These are phyloP conservation scores for Panicum miliaceum DNA, from an alignment of 176 grass and related monocot species.

Conservation along the genomic window DNA sequence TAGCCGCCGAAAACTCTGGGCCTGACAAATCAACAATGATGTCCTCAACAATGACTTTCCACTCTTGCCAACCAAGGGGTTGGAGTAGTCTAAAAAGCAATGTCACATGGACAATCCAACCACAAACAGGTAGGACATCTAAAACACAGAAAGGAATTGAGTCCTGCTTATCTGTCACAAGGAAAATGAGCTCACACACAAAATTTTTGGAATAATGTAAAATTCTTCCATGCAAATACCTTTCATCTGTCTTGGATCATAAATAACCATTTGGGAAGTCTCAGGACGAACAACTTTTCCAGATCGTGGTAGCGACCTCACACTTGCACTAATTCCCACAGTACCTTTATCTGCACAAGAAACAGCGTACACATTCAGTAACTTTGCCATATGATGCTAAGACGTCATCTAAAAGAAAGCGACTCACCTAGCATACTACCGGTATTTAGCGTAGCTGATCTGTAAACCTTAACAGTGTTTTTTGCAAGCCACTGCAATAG, in stretches of 20 bases:
- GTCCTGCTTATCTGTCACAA: neutral
- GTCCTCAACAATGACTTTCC: neutral
- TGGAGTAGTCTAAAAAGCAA: neutral
- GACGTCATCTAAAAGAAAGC: conserved; percentile 12
- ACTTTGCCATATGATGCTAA: conserved; percentile 32
- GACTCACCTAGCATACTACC: conserved; percentile 56
- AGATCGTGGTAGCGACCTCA: conserved; percentile 49
- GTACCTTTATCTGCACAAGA: conserved; percentile 50
- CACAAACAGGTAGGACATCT: neutral
- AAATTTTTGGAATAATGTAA: neutral
- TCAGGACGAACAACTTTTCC: conserved; percentile 77
- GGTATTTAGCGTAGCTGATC: conserved; percentile 48
- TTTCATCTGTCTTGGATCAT: conserved; percentile 90
- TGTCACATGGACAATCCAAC: neutral
- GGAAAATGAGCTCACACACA: conserved; percentile 21
- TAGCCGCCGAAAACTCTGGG: conserved; percentile 50
- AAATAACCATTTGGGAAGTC: conserved; percentile 87
- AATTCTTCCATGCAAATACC: conserved; percentile 53
- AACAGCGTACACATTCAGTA: conserved; percentile 33
- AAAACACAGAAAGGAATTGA: neutral
- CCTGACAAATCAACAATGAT: conserved; percentile 52
- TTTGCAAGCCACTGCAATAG: conserved; percentile 79
- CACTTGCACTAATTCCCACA: conserved; percentile 49
- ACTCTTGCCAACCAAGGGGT: neutral
- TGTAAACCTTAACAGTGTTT: conserved; percentile 65